Percentiles rank a stretch among this genome's conserved stretches.
Evolutionary conservation across 2,329 filamentous ascomycete genomes (phyloP).

Genomic region (Ascochyta viciae-villosae): DNA sequence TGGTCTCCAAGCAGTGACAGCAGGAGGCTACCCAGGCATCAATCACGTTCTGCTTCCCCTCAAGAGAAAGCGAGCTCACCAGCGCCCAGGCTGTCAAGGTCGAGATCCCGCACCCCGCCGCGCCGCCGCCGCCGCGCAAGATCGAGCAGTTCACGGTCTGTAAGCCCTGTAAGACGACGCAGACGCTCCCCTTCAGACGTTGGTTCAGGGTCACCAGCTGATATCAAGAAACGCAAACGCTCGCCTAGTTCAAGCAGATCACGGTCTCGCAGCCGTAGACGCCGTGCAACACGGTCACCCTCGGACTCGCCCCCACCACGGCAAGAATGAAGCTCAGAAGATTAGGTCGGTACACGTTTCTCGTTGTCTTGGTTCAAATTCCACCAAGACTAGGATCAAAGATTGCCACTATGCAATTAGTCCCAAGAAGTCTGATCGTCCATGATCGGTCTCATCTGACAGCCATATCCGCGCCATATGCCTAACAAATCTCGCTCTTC

Average conservation of each 20-base stretch:
- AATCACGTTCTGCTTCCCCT: slow-evolving; percentile 57
- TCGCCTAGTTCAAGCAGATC: slow-evolving; percentile 50
- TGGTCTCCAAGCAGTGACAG: slow-evolving; percentile 43
- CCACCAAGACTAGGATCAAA: neutral
- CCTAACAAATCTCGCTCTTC: neutral
- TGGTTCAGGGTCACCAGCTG: slow-evolving; percentile 55
- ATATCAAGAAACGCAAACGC: slow-evolving; percentile 58
- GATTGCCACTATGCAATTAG: neutral
- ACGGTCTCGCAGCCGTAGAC: slow-evolving; percentile 33
- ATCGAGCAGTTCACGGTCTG: slow-evolving; percentile 50
- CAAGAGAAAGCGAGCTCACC: slow-evolving; percentile 62
- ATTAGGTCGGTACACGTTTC: slow-evolving; percentile 20
- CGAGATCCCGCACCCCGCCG: slow-evolving; percentile 39
- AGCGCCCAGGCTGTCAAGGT: slow-evolving; percentile 55
- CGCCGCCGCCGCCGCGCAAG: slow-evolving; percentile 46
- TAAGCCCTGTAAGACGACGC: slow-evolving; percentile 52
- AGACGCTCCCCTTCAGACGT: slow-evolving; percentile 55
- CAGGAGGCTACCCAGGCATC: slow-evolving; percentile 44
- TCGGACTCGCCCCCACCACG: slow-evolving; percentile 24
- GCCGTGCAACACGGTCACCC: slow-evolving; percentile 28
- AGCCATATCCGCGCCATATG: neutral
- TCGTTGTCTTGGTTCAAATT: neutral
- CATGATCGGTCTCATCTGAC: neutral
- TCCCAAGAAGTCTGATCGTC: neutral
- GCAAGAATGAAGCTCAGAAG: slow-evolving; percentile 13